Base-by-base conservation (phyloP, 805 yeast genomes). In the Metschnikowia lunata region DNA sequence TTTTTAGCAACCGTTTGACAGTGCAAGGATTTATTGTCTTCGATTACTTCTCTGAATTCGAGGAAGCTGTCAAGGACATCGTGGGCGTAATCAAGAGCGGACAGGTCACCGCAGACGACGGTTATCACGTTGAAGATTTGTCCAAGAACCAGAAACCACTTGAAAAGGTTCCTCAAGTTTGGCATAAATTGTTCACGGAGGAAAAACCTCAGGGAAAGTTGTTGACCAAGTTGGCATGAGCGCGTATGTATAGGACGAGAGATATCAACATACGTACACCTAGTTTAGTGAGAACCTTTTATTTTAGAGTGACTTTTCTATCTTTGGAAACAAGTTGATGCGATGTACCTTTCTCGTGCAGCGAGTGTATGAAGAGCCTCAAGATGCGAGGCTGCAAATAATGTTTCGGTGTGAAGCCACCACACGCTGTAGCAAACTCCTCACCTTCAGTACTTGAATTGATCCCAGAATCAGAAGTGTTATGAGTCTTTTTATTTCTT, bases 1-100 rank as follows among this genome's bases (percentile, higher is more conserved):
- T 82, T 33, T 69, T 80, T 49, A 63, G 69, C 34, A 77, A 71
- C 57, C 71, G 85, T 57, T 59, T 82, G 41, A 67, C 64, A 0
- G 69, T 80, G 28, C 66, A 64, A 48, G 87, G 88, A 26, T 71
- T 81, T 54, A 69, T 81, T 30, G 67, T 79, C 15, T 52, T 64
- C 36, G 83, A 82, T 53, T 68, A 64, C 51, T 40, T 43, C 5
- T 60, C 56, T 8, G 58, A 70, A 28, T 68, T 69, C 49, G 66
- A 66, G 4, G 60, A 62, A 40, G 80, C 71, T 7, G 51, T 66
- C 38, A 50, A 42, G 12, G 64, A 59, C 33, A 58, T 79, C 38
- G 56, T 54, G 23, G 52, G 58, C 11, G 69, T 67, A 51, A 58
- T 77, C 41, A 49, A 63, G 41, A 49, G 58, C 6, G 82, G 83